phyloP scores from a whole-genome alignment of 306 rosid genomes.

The Astragalus membranaceus region DNA sequence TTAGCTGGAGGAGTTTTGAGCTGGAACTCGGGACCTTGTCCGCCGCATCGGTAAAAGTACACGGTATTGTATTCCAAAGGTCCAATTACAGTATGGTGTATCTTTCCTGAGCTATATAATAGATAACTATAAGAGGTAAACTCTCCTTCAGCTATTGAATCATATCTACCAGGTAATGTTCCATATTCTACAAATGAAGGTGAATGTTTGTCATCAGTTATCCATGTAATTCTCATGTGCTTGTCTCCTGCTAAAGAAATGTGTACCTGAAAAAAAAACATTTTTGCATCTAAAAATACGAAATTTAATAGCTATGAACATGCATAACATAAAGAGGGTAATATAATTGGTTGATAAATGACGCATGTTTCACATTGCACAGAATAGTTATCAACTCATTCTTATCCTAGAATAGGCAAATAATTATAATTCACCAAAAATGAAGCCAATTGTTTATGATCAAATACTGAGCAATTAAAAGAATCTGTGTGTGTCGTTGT shows the following conservation, averaged over 20 bases:
- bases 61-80: constrained; percentile 62
- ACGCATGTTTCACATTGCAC: neutral
- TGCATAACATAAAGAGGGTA: neutral
- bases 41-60: constrained; percentile 79
- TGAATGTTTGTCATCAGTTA: constrained; percentile 49
- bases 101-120: constrained; percentile 73
- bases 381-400: neutral
- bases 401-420: neutral
- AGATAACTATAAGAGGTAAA: constrained; percentile 64
- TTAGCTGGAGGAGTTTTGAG: constrained; percentile 81
- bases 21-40: constrained; percentile 66
- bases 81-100: constrained; percentile 91
- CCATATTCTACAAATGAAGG: constrained; percentile 85
- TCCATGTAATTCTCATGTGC: constrained; percentile 78
- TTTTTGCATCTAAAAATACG: constrained; percentile 2
- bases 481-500: too few species aligned
- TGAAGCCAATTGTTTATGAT: neutral
- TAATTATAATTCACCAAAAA: neutral
- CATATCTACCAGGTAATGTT: constrained; percentile 52
- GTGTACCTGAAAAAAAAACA: constrained; percentile 59
- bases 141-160: constrained; percentile 58
- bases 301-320: neutral
- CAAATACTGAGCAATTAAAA: too few species aligned
- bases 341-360: too few species aligned
- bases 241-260: constrained; percentile 78